Evolutionary conservation across 1,139 yeast species (phyloP).

Genomic region (Suhomyces atakaporum): DNA sequence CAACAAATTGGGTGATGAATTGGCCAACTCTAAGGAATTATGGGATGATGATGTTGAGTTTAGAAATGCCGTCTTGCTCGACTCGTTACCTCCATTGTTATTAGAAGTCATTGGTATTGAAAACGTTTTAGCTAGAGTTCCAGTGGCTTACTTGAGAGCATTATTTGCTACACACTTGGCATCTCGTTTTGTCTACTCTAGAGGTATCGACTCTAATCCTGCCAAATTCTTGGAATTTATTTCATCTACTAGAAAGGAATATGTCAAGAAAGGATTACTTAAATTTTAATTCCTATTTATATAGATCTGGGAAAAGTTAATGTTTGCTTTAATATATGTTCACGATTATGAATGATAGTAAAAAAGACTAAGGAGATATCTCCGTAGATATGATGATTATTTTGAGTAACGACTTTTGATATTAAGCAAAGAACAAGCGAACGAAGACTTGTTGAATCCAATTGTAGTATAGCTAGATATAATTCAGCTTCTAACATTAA

Average conservation of each 20-base stretch:
- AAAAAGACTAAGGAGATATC: too few relatives aligned
- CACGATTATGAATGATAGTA: conserved; percentile 3
- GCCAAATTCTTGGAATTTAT: conserved; percentile 80
- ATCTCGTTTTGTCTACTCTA: conserved; percentile 82
- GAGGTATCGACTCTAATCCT: conserved; percentile 82
- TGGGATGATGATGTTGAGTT: conserved; percentile 81
- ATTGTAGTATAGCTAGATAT: too few relatives aligned
- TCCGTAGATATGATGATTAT: too few relatives aligned
- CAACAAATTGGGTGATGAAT: conserved; percentile 86
- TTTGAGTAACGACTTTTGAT: too few relatives aligned
- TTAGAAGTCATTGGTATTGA: conserved; percentile 76
- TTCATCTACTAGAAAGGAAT: conserved; percentile 46
- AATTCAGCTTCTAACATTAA: too few relatives aligned
- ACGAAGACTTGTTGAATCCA: too few relatives aligned
- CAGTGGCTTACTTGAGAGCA: conserved; percentile 84
- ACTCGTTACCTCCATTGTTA: conserved; percentile 78
- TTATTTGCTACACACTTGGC: conserved; percentile 90
- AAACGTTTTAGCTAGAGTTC: conserved; percentile 72
- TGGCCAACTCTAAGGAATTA: conserved; percentile 76
- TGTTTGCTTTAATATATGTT: conserved; percentile 9
- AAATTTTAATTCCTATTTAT: conserved; percentile 9
- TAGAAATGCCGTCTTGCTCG: conserved; percentile 73
- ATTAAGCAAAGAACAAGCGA: too few relatives aligned
- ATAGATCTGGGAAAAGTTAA: conserved; percentile 5
- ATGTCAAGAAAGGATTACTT: conserved; percentile 33